A percentile compares a stretch with the other conserved stretches of the same genome.
Evolutionary conservation across 78 protist species (phyloP).

Genomic region (Dictyostelium firmibasis): DNA sequence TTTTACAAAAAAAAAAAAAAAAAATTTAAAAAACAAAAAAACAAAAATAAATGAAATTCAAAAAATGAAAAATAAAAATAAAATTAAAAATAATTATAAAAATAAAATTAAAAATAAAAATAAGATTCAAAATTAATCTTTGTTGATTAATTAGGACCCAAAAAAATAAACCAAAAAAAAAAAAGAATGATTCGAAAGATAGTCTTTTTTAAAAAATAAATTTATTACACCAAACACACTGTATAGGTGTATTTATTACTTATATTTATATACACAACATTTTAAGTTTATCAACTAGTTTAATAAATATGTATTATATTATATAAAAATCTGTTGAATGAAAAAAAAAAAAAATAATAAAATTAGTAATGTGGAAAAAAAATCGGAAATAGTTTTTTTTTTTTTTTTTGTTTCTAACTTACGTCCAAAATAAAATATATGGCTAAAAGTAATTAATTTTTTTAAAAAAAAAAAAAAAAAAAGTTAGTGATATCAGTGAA

Average conservation of each 20-base stretch:
- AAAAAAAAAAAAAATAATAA: not conserved
- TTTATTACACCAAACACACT: not conserved
- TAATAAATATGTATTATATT: constrained; percentile 44
- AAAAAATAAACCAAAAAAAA: no score
- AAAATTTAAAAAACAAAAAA: no score
- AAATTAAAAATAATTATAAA: no score
- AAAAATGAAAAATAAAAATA: no score
- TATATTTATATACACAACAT: not conserved
- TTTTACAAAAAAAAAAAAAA: no score
- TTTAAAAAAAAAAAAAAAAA: not conserved
- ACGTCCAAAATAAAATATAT: constrained; percentile 44
- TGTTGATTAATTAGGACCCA: no score
- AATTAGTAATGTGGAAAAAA: not conserved
- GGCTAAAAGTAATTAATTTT: not conserved
- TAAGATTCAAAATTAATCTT: no score
- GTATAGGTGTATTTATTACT: not conserved
- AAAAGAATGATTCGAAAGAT: no score
- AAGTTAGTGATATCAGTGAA: not conserved
- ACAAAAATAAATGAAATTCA: no score
- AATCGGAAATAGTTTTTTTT: not conserved
- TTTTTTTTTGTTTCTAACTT: not conserved
- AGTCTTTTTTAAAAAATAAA: not conserved
- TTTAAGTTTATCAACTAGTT: not conserved
- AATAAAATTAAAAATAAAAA: no score
- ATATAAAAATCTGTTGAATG: constrained; percentile 9